phyloP scores from a whole-genome alignment of 495 filamentous ascomycete genomes.

The Penicillium alfredii region DNA sequence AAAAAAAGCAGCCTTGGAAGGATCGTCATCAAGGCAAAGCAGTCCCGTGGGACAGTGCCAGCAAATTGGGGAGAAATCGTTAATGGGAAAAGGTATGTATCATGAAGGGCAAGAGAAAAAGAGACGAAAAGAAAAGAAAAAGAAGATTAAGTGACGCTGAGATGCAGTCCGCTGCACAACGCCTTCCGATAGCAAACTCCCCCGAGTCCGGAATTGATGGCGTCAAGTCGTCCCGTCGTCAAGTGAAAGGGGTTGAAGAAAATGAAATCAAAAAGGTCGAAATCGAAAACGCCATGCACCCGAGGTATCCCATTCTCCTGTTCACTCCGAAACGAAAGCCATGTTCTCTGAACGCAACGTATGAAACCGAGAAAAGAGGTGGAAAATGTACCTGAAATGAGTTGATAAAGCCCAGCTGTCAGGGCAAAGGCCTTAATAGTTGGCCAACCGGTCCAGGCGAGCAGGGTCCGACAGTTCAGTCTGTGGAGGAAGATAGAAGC shows the following conservation, averaged over 20 bases:
- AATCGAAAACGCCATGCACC: conserved; percentile 20
- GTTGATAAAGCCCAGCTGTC: too few species aligned
- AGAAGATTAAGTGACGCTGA: conserved; percentile 17
- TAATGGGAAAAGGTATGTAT: conserved; percentile 4
- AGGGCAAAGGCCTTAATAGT: conserved; percentile 12
- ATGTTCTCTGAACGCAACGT: too few species aligned
- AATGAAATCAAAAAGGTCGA: conserved; percentile 9
- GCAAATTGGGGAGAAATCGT: neutral
- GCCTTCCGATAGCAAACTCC: conserved; percentile 18
- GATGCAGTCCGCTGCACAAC: conserved; percentile 15
- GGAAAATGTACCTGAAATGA: too few species aligned
- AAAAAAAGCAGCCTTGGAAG: too few species aligned
- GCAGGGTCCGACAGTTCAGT: conserved; percentile 11
- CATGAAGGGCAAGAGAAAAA: conserved; percentile 2
- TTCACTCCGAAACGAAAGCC: conserved; percentile 16
- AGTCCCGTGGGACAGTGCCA: too few species aligned
- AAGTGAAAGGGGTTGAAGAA: conserved; percentile 16
- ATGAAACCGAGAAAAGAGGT: too few species aligned
- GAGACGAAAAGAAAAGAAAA: conserved; percentile 4
- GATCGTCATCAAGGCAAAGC: conserved; percentile 14
- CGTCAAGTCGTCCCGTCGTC: conserved; percentile 23
- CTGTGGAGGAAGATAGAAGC: conserved; percentile 34
- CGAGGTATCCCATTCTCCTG: conserved; percentile 10
- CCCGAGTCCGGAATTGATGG: conserved; percentile 17
- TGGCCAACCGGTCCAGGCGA: conserved; percentile 16